Percentiles rank a stretch among this genome's conserved stretches.
Evolutionary conservation across 2,329 filamentous ascomycete species (phyloP).

Genomic region (Penicillium sp.): DNA sequence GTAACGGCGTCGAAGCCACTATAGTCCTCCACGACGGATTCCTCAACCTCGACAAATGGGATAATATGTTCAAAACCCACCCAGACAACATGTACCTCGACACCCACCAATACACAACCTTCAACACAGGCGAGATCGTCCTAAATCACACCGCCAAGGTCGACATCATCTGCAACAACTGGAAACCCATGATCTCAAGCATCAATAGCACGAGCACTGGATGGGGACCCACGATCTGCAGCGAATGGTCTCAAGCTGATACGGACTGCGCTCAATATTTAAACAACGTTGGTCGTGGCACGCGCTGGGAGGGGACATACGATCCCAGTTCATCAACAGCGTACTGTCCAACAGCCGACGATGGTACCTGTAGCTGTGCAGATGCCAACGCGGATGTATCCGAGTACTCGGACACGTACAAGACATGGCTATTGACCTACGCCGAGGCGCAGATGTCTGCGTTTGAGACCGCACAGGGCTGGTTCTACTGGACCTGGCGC

Average conservation of each 20-base stretch:
- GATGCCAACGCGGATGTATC: slow-evolving; percentile 69
- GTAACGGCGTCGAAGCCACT: slow-evolving; percentile 67
- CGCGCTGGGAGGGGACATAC: slow-evolving; percentile 86
- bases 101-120: slow-evolving; percentile 97
- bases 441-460: slow-evolving; percentile 93
- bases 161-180: slow-evolving; percentile 78
- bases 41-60: slow-evolving; percentile 85
- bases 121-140: slow-evolving; percentile 82
- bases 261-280: slow-evolving; percentile 85
- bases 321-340: slow-evolving; percentile 63
- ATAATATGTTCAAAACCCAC: slow-evolving; percentile 69
- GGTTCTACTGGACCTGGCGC: slow-evolving; percentile 99
- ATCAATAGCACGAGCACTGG: slow-evolving; percentile 71
- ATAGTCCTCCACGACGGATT: slow-evolving; percentile 94
- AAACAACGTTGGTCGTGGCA: slow-evolving; percentile 84
- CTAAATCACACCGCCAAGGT: slow-evolving; percentile 79
- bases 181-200: slow-evolving; percentile 71
- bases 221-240: slow-evolving; percentile 89
- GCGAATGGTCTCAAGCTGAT: slow-evolving; percentile 96
- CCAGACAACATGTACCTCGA: slow-evolving; percentile 74
- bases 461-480: slow-evolving; percentile 90
- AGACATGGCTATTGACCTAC: slow-evolving; percentile 80
- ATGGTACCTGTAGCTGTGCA: slow-evolving; percentile 66
- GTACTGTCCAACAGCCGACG: slow-evolving; percentile 62
- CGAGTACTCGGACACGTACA: slow-evolving; percentile 68